phyloP scores from a whole-genome alignment of 148 eudicot species.

The Spergularia bocconei region DNA sequence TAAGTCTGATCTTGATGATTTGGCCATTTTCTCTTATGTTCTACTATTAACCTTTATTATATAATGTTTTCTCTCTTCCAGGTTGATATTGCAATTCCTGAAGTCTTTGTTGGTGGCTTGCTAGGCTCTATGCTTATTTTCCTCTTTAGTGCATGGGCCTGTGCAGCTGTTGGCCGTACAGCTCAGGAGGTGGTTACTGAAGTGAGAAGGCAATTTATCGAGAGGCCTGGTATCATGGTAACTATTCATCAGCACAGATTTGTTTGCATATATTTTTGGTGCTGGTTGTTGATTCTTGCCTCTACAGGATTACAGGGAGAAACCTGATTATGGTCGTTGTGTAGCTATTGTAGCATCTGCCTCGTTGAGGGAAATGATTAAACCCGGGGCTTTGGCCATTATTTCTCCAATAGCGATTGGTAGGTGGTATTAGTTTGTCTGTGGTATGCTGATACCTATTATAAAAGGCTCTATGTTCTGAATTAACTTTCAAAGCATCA shows the following conservation, averaged over 20 bases:
- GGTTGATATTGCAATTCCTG: constrained; percentile 99
- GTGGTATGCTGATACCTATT: not conserved
- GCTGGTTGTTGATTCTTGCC: constrained; percentile 16
- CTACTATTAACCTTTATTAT: not conserved
- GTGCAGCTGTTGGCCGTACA: constrained; percentile 96
- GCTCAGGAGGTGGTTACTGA: constrained; percentile 99
- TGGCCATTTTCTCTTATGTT: constrained; percentile 11
- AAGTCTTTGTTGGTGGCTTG: constrained; percentile 94
- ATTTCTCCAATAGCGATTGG: constrained; percentile 82
- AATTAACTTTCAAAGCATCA: not conserved
- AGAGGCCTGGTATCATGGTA: constrained; percentile 99
- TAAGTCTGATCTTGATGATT: constrained; percentile 13
- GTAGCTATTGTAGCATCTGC: constrained; percentile 98
- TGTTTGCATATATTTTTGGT: not conserved
- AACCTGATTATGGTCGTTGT: constrained; percentile 96
- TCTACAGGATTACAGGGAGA: constrained; percentile 86
- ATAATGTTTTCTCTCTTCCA: constrained; percentile 27
- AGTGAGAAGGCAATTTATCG: constrained; percentile 96
- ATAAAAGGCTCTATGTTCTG: not conserved
- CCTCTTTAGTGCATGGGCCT: constrained; percentile 98
- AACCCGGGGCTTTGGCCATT: constrained; percentile 92
- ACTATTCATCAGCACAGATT: constrained; percentile 19
- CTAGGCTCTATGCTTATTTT: constrained; percentile 97
- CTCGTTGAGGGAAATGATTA: constrained; percentile 90
- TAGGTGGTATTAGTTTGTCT: constrained; percentile 29